phyloP scores from a whole-genome alignment of 2,329 filamentous ascomycete species.

The Geosmithia morbida region DNA sequence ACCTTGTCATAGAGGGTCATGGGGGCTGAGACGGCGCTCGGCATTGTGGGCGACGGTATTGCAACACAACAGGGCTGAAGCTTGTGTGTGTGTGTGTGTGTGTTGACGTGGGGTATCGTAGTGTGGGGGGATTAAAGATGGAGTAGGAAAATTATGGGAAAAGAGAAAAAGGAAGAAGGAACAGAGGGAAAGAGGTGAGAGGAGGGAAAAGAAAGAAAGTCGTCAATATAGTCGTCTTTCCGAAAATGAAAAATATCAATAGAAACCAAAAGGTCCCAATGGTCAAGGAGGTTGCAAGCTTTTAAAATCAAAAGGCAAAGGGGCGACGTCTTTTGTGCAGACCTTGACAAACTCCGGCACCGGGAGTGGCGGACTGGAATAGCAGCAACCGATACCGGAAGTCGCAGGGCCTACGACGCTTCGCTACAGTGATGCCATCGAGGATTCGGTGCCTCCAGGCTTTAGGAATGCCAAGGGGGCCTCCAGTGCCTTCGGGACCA shows the following conservation, averaged over 20 bases:
- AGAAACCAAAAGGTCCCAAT: too few species aligned
- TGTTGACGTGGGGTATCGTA: background rate
- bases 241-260: too few species aligned
- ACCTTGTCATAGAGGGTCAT: constrained; percentile 97
- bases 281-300: background rate
- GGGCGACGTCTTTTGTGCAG: background rate
- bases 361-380: background rate
- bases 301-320: background rate
- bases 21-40: constrained; percentile 54
- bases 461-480: background rate
- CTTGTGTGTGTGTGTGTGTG: background rate
- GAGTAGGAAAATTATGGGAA: background rate
- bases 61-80: background rate
- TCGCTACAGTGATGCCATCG: background rate
- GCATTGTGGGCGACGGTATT: constrained; percentile 46
- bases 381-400: background rate
- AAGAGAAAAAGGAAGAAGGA: background rate
- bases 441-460: background rate
- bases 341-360: background rate
- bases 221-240: too few species aligned
- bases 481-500: background rate
- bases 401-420: background rate
- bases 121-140: background rate
- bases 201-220: too few species aligned
- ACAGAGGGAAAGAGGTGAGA: background rate